Base-by-base conservation (phyloP, 768 basidiomycete genomes). In the Favolaschia claudopus region DNA sequence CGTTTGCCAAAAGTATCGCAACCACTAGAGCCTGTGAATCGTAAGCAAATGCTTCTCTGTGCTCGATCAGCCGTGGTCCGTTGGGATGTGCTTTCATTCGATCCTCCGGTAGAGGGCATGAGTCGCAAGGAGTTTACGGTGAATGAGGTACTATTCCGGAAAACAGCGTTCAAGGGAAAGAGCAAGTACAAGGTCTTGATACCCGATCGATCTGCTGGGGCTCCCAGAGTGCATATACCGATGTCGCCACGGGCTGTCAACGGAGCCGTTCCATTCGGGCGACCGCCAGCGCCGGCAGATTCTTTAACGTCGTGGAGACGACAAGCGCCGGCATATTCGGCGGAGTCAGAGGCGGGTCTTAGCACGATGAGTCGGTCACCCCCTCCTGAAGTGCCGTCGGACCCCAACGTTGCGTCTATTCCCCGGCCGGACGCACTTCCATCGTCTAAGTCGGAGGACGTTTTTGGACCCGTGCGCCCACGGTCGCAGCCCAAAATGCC, bases 401-500 rank as follows among this genome's bases (percentile, higher is more conserved):
- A 72, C 28, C 45, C 69, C 55, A 67, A 54, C 25, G 55, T 72
- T 39, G 64, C 77, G 29, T 71, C 77, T 17, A 70, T 73, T 19
- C 71, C 75, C 9, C 72, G 72, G 10, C 69, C 77, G 36, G 79
- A 79, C 31, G 63, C 63, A 34, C 66, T 74, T n/a, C 42, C 69
- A 17, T 50, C 72, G 32, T 38, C 54, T 32, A 79, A 76, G 56
- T 60, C 67, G 32, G 77, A 78, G 10, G 64, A 57, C 29, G 53
- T 64, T 29, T 44, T 67, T 12, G 69, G 63, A 50, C 57, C 74
- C 33, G 60, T 74, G 32, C 85, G 84, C 47, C 66, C 78, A 8
- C 81, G 85, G 67, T 72, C 80, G n/a, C 84, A 87, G 61, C 87
- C 86, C 5, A 91, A 87, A 70, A 84, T 91, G 82, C 89, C 89